phyloP scores from a whole-genome alignment of 1,284 basidiomycete genomes.

The Heterobasidion occidentale region DNA sequence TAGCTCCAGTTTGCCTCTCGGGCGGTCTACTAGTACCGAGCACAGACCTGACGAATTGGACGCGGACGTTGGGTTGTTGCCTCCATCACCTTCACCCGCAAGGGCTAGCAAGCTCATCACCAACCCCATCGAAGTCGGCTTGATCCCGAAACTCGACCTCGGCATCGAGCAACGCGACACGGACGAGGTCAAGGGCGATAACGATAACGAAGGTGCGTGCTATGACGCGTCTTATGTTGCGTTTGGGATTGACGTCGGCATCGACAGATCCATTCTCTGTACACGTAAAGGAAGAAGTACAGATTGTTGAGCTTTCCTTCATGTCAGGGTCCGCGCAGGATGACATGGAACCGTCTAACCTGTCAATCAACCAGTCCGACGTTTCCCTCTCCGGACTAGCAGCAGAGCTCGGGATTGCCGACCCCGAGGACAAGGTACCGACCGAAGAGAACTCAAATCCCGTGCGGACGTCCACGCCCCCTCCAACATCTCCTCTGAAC shows the following conservation, averaged over 20 bases:
- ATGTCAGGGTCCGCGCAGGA: slow-evolving; percentile 16
- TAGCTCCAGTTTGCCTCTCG: slow-evolving; percentile 23
- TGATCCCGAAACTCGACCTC: slow-evolving; percentile 39
- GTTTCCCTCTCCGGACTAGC: slow-evolving; percentile 19
- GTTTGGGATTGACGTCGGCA: not conserved
- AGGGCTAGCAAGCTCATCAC: slow-evolving; percentile 22
- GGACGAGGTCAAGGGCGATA: not conserved
- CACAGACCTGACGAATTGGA: slow-evolving; percentile 32
- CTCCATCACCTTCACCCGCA: slow-evolving; percentile 55
- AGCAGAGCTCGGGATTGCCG: slow-evolving; percentile 15
- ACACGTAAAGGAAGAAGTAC: slow-evolving; percentile 19
- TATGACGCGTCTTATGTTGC: not conserved
- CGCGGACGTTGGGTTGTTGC: slow-evolving; percentile 41
- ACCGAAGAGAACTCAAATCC: slow-evolving; percentile 1
- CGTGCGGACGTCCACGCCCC: slow-evolving; percentile 7
- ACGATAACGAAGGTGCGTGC: not conserved
- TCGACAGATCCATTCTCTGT: slow-evolving; percentile 17
- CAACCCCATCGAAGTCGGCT: slow-evolving; percentile 15
- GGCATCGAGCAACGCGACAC: slow-evolving; percentile 7
- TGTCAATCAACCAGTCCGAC: slow-evolving; percentile 20
- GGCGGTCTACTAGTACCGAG: slow-evolving; percentile 41
- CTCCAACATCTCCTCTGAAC: slow-evolving; percentile 8
- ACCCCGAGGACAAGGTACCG: not conserved
- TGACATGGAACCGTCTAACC: slow-evolving; percentile 19
- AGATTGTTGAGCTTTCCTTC: slow-evolving; percentile 27